phyloP scores from a whole-genome alignment of 2,329 filamentous ascomycete genomes.

The Magnaporthales sp. region DNA sequence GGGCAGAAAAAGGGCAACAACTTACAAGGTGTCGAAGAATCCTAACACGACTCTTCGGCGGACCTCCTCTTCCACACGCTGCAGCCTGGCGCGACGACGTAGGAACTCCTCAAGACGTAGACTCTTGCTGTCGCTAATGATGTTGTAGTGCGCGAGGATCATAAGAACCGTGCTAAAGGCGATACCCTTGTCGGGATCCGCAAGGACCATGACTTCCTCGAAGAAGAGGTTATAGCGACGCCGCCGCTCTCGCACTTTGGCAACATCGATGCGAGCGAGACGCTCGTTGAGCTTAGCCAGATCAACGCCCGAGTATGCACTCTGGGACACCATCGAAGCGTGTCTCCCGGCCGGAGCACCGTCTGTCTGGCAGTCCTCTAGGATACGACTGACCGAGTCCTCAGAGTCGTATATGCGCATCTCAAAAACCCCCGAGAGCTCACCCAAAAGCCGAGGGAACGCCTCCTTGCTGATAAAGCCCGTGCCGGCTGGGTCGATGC shows the following conservation, averaged over 20 bases:
- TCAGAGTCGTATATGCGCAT: slow-evolving; percentile 94
- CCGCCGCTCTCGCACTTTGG: slow-evolving; percentile 65
- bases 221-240: slow-evolving; percentile 89
- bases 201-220: slow-evolving; percentile 90
- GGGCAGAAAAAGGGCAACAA: slow-evolving; percentile 8
- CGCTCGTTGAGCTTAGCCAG: slow-evolving; percentile 66
- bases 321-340: slow-evolving; percentile 43
- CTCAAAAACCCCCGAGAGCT: slow-evolving; percentile 90
- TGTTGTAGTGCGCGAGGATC: slow-evolving; percentile 96
- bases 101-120: slow-evolving; percentile 90
- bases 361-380: slow-evolving; percentile 70
- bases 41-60: slow-evolving; percentile 82
- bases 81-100: slow-evolving; percentile 77
- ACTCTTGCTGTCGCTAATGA: slow-evolving; percentile 96
- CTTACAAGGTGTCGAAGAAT: slow-evolving; percentile 86
- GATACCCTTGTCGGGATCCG: slow-evolving; percentile 82
- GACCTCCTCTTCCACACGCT: slow-evolving; percentile 91
- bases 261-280: slow-evolving; percentile 63
- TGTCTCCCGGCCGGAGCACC: slow-evolving; percentile 31
- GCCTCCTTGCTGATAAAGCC: slow-evolving; percentile 86
- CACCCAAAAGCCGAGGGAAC: slow-evolving; percentile 80
- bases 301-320: slow-evolving; percentile 54
- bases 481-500: slow-evolving; percentile 82
- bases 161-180: slow-evolving; percentile 88
- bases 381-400: slow-evolving; percentile 75